Conservation (phyloP, 257 asterid species). For the Solanum raphanifolium region DNA sequence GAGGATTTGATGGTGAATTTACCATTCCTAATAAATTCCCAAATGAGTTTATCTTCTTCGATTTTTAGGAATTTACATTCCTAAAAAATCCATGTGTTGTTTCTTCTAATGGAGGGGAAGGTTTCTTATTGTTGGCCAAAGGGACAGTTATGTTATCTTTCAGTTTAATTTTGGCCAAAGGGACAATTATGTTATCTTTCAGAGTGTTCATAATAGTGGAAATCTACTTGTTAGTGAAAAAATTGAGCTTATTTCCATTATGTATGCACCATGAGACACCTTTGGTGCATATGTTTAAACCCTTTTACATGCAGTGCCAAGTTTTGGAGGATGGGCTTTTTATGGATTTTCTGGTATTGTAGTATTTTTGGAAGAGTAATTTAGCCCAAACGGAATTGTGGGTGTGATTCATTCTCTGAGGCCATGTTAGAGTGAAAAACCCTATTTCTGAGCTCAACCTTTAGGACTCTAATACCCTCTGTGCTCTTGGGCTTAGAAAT, state of each 20-base stretch:
- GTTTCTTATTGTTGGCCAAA: neutral
- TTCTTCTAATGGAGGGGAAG: neutral
- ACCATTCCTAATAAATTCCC: neutral
- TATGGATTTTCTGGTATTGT: neutral
- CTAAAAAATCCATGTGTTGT: neutral
- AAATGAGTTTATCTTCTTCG: neutral
- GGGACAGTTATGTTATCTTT: too few species aligned
- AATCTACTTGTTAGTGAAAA: neutral
- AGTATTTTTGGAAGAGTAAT: neutral
- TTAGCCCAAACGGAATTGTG: neutral
- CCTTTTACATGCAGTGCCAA: neutral
- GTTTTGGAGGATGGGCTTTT: neutral
- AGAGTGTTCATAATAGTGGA: too few species aligned
- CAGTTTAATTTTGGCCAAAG: too few species aligned
- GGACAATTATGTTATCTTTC: too few species aligned
- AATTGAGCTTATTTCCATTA: neutral
- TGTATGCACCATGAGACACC: neutral
- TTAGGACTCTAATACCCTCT: neutral
- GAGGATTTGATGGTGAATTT: neutral
- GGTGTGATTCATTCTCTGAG: neutral
- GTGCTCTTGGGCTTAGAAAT: neutral
- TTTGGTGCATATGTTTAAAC: neutral
- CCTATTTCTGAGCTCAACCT: neutral
- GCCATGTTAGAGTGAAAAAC: neutral
- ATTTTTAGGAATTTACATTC: too few species aligned